Percentiles rank a stretch among this genome's conserved stretches.
Conservation (phyloP, 2,329 filamentous ascomycete genomes). For the Beauveria caledonica region DNA sequence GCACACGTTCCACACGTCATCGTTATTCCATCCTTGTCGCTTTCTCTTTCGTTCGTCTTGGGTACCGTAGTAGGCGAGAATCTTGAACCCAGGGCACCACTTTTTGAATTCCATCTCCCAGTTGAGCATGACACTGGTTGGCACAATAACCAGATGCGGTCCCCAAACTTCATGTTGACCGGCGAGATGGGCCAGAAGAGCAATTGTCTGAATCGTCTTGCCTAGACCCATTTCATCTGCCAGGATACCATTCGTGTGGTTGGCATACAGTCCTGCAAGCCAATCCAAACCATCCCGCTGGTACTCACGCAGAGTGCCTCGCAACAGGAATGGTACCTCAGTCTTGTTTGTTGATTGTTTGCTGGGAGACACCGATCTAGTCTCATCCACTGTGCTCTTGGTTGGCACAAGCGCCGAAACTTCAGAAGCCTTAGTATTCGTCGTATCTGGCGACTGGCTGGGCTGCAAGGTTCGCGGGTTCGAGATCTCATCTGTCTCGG, state of each 20-base stretch:
- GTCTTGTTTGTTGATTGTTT: conserved; percentile 45
- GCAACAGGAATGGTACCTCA: conserved; percentile 71
- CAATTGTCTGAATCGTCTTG: conserved; percentile 97
- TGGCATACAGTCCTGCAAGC: conserved; percentile 86
- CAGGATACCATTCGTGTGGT: conserved; percentile 89
- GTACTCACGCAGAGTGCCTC: conserved; percentile 87
- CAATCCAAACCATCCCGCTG: conserved; percentile 96
- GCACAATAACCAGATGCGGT: conserved; percentile 89
- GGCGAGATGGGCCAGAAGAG: conserved; percentile 84
- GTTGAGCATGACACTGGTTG: conserved; percentile 96
- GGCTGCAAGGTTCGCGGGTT: conserved; percentile 35
- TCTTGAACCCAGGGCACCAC: conserved; percentile 96
- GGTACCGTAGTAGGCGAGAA: conserved; percentile 91
- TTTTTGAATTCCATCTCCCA: conserved; percentile 99
- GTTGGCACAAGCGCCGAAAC: conserved; percentile 29
- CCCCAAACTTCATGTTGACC: conserved; percentile 90
- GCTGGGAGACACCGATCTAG: conserved; percentile 27
- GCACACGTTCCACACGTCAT: conserved; percentile 92
- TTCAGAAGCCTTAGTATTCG: conserved; percentile 45
- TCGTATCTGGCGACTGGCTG: conserved; percentile 40
- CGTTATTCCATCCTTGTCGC: conserved; percentile 85
- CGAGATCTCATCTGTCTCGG: conserved; percentile 36
- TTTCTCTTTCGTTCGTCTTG: conserved; percentile 89
- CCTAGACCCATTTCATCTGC: conserved; percentile 98
- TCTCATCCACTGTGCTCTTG: conserved; percentile 20